phyloP scores from a whole-genome alignment of 441 rosid genomes.

The Codiaeum variegatum region DNA sequence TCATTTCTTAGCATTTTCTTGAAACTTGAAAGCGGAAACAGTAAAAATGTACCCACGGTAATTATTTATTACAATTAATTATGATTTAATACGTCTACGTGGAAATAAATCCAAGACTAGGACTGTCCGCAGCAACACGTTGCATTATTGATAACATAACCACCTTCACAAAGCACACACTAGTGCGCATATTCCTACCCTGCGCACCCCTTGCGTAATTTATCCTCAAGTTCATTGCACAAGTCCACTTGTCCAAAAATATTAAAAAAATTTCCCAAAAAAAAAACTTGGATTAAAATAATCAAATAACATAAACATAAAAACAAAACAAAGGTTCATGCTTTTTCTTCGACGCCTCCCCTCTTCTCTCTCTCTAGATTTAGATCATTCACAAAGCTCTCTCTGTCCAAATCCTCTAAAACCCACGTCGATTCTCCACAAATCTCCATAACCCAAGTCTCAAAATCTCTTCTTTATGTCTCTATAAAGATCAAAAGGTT shows the following conservation, averaged over 20 bases:
- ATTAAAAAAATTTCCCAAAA: background rate
- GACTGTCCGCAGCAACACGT: background rate
- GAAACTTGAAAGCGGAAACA: background rate
- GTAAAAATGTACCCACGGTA: background rate
- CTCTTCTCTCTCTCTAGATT: conserved; percentile 26
- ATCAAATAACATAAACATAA: background rate
- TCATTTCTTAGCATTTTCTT: background rate
- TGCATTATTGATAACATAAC: background rate
- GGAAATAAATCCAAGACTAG: background rate
- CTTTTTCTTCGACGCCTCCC: conserved; percentile 22
- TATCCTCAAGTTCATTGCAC: background rate
- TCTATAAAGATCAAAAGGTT: background rate
- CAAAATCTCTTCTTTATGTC: background rate
- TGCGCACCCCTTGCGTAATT: conserved; percentile 14
- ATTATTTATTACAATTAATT: no score
- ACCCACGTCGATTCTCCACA: conserved; percentile 37
- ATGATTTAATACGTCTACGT: background rate
- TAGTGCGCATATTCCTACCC: background rate
- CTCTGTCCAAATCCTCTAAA: conserved; percentile 23
- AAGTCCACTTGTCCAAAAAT: background rate
- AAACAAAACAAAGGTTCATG: conserved; percentile 29
- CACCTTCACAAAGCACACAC: background rate
- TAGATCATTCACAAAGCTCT: conserved; percentile 30
- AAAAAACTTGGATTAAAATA: background rate
- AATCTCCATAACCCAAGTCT: conserved; percentile 20